These are phyloP conservation scores for Tulasnella sp. DNA, from an alignment of 768 basidiomycete species.

Conservation along the genomic window DNA sequence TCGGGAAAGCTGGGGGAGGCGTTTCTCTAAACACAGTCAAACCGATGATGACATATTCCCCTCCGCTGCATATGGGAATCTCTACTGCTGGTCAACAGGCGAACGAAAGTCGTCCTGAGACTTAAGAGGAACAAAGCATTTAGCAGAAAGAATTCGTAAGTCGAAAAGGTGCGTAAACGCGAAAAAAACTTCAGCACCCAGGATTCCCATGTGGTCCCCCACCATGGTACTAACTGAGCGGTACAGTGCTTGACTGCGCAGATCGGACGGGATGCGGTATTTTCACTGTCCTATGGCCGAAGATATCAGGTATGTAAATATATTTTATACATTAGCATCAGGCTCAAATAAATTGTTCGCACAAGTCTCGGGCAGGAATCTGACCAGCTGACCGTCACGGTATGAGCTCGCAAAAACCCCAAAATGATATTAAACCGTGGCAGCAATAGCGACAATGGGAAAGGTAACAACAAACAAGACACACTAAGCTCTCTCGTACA, in stretches of 20 bases:
- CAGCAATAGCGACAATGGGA: not conserved
- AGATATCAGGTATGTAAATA: not conserved
- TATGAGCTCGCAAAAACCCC: not conserved
- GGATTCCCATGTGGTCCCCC: constrained; percentile 9
- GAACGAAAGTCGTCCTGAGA: too few species aligned
- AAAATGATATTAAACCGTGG: not conserved
- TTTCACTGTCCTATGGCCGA: constrained; percentile 11
- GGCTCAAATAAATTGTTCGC: not conserved
- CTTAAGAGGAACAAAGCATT: too few species aligned
- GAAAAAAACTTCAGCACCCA: not conserved
- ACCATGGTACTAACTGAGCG: constrained; percentile 2
- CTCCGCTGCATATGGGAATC: not conserved
- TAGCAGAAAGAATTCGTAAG: too few species aligned
- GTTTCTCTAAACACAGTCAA: not conserved
- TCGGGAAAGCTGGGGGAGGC: not conserved
- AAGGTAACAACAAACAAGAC: not conserved
- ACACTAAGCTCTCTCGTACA: not conserved
- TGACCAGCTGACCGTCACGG: not conserved
- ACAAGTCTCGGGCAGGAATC: not conserved
- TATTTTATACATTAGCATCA: not conserved
- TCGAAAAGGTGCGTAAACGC: too few species aligned
- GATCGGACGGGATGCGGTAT: constrained; percentile 9
- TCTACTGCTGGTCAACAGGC: not conserved
- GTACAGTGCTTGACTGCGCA: constrained; percentile 5
- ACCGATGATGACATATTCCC: not conserved